Conservation (phyloP, 2,329 filamentous ascomycete species). For the Mycosphaerella sp. region DNA sequence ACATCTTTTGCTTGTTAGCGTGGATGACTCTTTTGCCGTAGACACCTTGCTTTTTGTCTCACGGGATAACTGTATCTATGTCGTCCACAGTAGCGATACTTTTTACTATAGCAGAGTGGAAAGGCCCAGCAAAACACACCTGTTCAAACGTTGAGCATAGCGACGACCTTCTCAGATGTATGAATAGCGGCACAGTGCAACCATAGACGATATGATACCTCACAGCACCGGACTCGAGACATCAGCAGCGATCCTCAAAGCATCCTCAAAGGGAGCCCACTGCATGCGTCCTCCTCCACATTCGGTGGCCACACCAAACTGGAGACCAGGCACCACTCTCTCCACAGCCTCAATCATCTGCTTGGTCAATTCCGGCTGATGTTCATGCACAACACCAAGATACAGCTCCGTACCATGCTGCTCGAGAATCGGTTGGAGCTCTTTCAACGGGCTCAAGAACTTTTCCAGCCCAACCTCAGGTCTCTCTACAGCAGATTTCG, state of each 20-base stretch:
- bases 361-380: slow-evolving; percentile 37
- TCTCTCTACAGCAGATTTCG: slow-evolving; percentile 31
- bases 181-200: too few species aligned
- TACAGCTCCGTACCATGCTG: slow-evolving; percentile 35
- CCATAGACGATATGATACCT: too few species aligned
- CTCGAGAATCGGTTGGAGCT: slow-evolving; percentile 28
- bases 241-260: slow-evolving; percentile 22
- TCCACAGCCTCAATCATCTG: slow-evolving; percentile 37
- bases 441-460: slow-evolving; percentile 38
- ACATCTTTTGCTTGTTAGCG: too few species aligned
- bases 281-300: slow-evolving; percentile 39
- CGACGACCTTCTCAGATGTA: too few species aligned
- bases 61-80: too few species aligned
- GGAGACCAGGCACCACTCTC: slow-evolving; percentile 22
- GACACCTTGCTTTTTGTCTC: too few species aligned
- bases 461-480: slow-evolving; percentile 22
- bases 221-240: slow-evolving; percentile 11
- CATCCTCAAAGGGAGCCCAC: slow-evolving; percentile 28
- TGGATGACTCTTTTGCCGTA: too few species aligned
- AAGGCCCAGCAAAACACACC: too few species aligned
- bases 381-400: slow-evolving; percentile 39
- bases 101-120: too few species aligned
- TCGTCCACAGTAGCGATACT: too few species aligned
- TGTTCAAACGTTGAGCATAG: too few species aligned
- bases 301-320: slow-evolving; percentile 41